Evolutionary conservation across 2,329 filamentous ascomycete species (phyloP).

Genomic region (Torrubiella hemipterigena): DNA sequence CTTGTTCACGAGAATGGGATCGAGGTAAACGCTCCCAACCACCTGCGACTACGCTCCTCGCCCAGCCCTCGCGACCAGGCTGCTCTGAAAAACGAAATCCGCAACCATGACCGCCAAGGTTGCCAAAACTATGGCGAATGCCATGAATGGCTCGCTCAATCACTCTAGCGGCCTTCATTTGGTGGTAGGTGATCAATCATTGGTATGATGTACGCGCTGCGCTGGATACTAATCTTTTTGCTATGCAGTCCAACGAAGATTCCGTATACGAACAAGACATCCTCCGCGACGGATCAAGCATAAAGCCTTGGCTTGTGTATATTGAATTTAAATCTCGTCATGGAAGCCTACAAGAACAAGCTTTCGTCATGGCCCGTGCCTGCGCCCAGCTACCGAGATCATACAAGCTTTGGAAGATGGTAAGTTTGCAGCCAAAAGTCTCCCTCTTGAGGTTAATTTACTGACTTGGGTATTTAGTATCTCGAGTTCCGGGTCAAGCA

Average conservation of each 20-base stretch:
- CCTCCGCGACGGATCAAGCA: constrained; percentile 68
- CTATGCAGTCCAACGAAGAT: constrained; percentile 72
- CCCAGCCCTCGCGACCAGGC: too few relatives aligned
- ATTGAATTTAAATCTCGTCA: constrained; percentile 83
- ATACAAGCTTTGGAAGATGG: constrained; percentile 97
- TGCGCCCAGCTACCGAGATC: constrained; percentile 83
- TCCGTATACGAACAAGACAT: constrained; percentile 95
- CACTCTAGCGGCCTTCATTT: too few relatives aligned
- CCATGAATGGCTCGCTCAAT: too few relatives aligned
- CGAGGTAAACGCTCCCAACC: too few relatives aligned
- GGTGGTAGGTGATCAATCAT: too few relatives aligned
- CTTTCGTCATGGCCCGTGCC: constrained; percentile 77
- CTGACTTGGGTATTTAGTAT: constrained; percentile 43
- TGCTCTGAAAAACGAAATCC: too few relatives aligned
- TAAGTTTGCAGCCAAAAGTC: constrained; percentile 22
- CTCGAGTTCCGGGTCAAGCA: constrained; percentile 75
- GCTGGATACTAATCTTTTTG: constrained; percentile 16
- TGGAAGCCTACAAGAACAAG: constrained; percentile 76
- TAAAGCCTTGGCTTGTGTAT: constrained; percentile 93
- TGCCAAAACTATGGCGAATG: too few relatives aligned
- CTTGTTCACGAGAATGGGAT: too few relatives aligned
- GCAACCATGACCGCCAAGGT: too few relatives aligned
- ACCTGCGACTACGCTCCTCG: too few relatives aligned
- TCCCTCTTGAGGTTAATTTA: too few relatives aligned
- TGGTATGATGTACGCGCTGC: background rate